Evolutionary conservation across 2,329 filamentous ascomycete genomes (phyloP).

Genomic region (Eutypella sp.): DNA sequence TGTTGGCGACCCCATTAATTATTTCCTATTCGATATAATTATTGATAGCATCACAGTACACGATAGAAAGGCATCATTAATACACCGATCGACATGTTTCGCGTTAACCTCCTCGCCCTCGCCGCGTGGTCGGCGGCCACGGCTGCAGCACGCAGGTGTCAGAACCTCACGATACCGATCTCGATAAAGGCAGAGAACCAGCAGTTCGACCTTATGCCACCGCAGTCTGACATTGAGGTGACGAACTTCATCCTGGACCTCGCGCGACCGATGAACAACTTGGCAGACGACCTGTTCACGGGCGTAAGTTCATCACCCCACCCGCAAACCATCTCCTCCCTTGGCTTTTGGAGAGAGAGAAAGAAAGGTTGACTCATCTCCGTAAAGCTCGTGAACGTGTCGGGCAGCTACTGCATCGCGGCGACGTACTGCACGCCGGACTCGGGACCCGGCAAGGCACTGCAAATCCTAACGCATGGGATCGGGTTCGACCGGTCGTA

Average conservation of each 20-base stretch:
- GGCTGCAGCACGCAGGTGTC: slow-evolving; percentile 32
- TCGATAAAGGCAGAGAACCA: slow-evolving; percentile 49
- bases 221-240: slow-evolving; percentile 50
- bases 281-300: slow-evolving; percentile 36
- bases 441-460: slow-evolving; percentile 30
- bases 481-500: slow-evolving; percentile 54
- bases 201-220: slow-evolving; percentile 44
- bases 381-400: slow-evolving; percentile 4
- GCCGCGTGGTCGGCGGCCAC: background rate
- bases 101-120: slow-evolving; percentile 4
- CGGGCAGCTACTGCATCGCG: slow-evolving; percentile 51
- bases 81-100: too few relatives aligned
- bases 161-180: slow-evolving; percentile 52
- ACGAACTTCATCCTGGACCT: slow-evolving; percentile 49
- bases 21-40: too few relatives aligned
- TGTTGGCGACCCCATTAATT: too few relatives aligned
- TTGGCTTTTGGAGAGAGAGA: background rate
- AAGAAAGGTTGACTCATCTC: background rate
- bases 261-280: slow-evolving; percentile 46
- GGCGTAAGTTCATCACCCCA: slow-evolving; percentile 30
- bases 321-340: background rate
- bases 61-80: too few relatives aligned
- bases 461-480: slow-evolving; percentile 49
- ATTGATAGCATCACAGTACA: too few relatives aligned
- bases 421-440: slow-evolving; percentile 58